Evolutionary conservation across 306 rosid genomes (phyloP), one percentile per base, ranked within the genome.

Genomic region (Datisca glomerata): DNA sequence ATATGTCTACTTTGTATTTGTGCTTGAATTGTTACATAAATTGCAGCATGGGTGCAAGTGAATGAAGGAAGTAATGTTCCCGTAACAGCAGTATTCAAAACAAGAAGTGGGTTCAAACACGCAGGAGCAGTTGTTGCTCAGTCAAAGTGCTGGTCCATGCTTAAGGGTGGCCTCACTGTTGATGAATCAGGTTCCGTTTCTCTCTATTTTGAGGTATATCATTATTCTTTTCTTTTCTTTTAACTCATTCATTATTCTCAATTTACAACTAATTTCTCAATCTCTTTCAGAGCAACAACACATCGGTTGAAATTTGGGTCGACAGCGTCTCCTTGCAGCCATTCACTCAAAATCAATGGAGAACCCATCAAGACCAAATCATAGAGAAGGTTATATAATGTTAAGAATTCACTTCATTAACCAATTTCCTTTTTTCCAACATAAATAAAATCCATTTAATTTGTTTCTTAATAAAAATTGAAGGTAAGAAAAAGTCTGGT

Each of bases 71-170:
- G 29, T 16, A 23, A 51, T 22, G 70, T 49, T 36, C 53, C 48
- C 2, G 67, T 86, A 18, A 57, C 12, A 43, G 94, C 86, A 11
- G 8, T 63, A 11, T 50, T 73, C 38, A 81, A 75, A 56, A 75
- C 92, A 32, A 56, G 9, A 10, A 19, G 19, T 0, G 74, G 71
- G 24, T 57, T 24, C 12, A 59, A 51, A 25, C 44, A 65, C 40
- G 69, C 60, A 15, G 93, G 79, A 56, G 37, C 61, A 7, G 18
- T 64, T 37, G 10, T 53, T 17, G 94, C 81, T 2, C 51, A 78
- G 54, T 40, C 69, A 12, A 68, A 53, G 7, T 86, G 94, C 22
- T 81, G 94, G 96, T 78, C 94, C 41, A 70, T 86, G 86, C 76
- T 86, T 23, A 86, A 86, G 67, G 94, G 92, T 57, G 96, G 94